Evolutionary conservation across 2,329 filamentous ascomycete genomes (phyloP).

Genomic region (Pseudogymnoascus sp.): DNA sequence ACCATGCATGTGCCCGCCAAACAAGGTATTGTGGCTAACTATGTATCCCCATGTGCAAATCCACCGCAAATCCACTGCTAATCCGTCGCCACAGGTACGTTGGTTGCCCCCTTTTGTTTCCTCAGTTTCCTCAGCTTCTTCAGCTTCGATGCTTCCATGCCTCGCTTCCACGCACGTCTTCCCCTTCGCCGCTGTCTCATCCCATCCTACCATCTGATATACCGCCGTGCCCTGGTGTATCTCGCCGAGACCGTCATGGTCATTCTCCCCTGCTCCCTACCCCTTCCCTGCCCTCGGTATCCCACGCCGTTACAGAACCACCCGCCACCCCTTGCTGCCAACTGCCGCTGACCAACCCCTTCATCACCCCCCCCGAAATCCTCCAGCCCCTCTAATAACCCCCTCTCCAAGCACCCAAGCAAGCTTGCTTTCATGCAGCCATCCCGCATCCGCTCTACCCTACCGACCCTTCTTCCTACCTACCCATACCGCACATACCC

Average conservation of each 20-base stretch:
- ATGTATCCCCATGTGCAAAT: slow-evolving; percentile 5
- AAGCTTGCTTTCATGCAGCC: background rate
- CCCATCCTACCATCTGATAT: slow-evolving; percentile 4
- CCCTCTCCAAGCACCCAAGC: background rate
- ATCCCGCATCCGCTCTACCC: background rate
- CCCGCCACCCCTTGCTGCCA: background rate
- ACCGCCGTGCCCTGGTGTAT: background rate
- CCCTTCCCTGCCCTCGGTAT: background rate
- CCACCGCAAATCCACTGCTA: background rate
- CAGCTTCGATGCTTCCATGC: background rate
- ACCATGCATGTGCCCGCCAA: slow-evolving; percentile 1
- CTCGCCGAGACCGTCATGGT: background rate
- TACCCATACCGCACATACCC: background rate
- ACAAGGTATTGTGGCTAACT: background rate
- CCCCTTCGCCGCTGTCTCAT: background rate
- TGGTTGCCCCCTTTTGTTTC: background rate
- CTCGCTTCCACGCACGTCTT: background rate
- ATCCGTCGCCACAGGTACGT: background rate
- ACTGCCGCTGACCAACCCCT: background rate
- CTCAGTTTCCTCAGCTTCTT: background rate
- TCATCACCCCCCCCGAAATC: background rate
- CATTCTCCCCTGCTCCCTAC: background rate
- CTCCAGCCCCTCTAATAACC: background rate
- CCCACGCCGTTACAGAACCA: background rate
- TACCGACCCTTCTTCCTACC: background rate